Conservation (phyloP, 2,329 filamentous ascomycete genomes). For the Ambrosiella xylebori region DNA sequence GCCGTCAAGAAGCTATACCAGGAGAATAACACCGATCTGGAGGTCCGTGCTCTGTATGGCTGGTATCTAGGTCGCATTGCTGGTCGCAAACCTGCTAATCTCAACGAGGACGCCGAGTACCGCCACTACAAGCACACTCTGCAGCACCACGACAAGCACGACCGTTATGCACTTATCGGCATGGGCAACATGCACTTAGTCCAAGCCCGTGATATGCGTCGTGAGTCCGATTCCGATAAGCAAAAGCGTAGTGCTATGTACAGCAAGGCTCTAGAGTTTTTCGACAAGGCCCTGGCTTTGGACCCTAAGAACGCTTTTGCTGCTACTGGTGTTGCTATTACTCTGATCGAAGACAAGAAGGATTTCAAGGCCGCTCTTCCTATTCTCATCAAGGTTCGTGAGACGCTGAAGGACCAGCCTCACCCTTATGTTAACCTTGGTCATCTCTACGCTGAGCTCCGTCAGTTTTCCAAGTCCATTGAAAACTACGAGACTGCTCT, state of each 20-base stretch:
- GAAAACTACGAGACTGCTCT: constrained; percentile 86
- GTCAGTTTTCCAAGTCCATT: constrained; percentile 79
- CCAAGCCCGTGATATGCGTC: constrained; percentile 83
- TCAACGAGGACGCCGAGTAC: constrained; percentile 80
- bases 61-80: constrained; percentile 82
- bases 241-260: constrained; percentile 80
- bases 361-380: constrained; percentile 67
- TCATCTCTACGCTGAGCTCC: constrained; percentile 78
- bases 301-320: constrained; percentile 92
- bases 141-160: constrained; percentile 89
- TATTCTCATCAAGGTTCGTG: constrained; percentile 78
- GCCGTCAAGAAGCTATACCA: constrained; percentile 74
- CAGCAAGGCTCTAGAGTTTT: constrained; percentile 88
- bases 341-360: constrained; percentile 84
- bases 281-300: constrained; percentile 90
- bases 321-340: constrained; percentile 88
- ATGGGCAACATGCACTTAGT: constrained; percentile 90
- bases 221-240: constrained; percentile 75
- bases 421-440: constrained; percentile 87
- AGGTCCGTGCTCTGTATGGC: constrained; percentile 82
- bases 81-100: constrained; percentile 63
- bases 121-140: constrained; percentile 93
- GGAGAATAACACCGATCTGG: constrained; percentile 66
- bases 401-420: constrained; percentile 64
- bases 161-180: constrained; percentile 85